Evolutionary conservation across 2,329 filamentous ascomycete species (phyloP), one percentile per base, ranked within the genome.

Genomic region (Ascochyta koolunga): DNA sequence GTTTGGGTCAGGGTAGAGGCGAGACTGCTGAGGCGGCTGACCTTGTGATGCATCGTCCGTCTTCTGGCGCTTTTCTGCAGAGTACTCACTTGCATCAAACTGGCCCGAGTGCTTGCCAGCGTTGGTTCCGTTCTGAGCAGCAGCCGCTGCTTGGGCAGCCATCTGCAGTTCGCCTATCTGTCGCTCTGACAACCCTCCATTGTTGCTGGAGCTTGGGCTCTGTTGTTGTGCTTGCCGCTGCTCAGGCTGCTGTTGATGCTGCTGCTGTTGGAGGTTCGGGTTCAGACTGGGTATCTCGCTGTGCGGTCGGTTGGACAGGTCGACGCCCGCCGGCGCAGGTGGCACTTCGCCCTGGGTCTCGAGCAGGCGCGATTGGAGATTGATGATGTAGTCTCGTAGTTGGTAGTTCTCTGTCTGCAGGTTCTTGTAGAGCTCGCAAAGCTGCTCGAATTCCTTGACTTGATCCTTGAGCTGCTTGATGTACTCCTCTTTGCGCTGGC

Each of bases 391-490:
- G 73, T 97, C 92, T 64, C 93, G 88, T 36, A 99, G 81, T 58
- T 90, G 86, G 72, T 93, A 95, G 77, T 97, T 96, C 74, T 99
- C 93, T 24, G 85, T 82, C 71, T 96, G 91, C 22, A 96, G 79
- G n/a, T 83, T 79, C 74, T 96, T 95, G 76, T 86, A 91, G 50
- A 84, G 86, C 59, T 89, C 84, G 62, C 92, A 89, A 76, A 96
- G 85, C 16, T 86, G 83, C 64, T 86, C 83, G 62, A 86, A 90
- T 25, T 95, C 90, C 67, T 91, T 88, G 45, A 97, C 91, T 73
- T 98, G 91, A 71, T 95, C 89, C 77, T 99, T 95, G 6, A 99
- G 84, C 74, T 96, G 96, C 80, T 96, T 96, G 76, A 99, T 99
- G 75, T 99, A 97, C 39, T 91, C 90, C 77, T 99, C 95, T 74